Evolutionary conservation across 208 protist species (phyloP), one percentile per base, ranked within the genome.

Genomic region (Leishmania major): DNA sequence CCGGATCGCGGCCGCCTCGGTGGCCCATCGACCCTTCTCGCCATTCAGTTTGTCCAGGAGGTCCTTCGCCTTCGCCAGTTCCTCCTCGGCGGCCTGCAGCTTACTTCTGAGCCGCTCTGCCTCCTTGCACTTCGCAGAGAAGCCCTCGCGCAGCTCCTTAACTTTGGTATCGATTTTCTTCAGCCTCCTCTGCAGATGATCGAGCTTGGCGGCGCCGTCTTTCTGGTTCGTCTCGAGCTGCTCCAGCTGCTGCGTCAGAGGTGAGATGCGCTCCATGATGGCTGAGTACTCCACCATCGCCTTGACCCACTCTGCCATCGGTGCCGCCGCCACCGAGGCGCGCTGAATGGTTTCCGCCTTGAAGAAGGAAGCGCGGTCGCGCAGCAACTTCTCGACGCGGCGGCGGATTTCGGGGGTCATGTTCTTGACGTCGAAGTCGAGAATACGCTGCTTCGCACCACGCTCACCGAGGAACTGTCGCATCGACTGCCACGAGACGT

Each of bases 291-390:
- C 84, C 3, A 99, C 79, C 88, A 98, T 98, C 17, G 99, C 99
- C 84, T 96, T 98, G 28, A 99, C 98, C 99, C 99, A 99, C 79
- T 94, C 91, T 19, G 99, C 99, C 87, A 99, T 96, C 79, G 99
- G 98, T 15, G 97, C 97, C 22, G 98, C 98, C 0, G 99, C 98
- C 49, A 95, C 81, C 40, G 94, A 98, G 66, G 96, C 97, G 51
- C 97, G 96, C 60, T 91, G 83, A 79, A 99, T 99, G 25, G 92
- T 93, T 62, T 97, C 94, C n/a, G 87, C 87, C 82, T 99, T 96
- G 89, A 99, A 99, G 57, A 96, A 99, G 25, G 73, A 82, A 17
- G 86, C 89, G 71, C 97, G 98, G 55, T 97, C 88, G 77, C 93
- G 76, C n/a, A 98, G 82, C 71, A 99, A 69, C 89, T 86, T 96